These are phyloP conservation scores for Allomyces macrogynus DNA, from an alignment of 192 early-diverging fungal species.

Conservation along the genomic window DNA sequence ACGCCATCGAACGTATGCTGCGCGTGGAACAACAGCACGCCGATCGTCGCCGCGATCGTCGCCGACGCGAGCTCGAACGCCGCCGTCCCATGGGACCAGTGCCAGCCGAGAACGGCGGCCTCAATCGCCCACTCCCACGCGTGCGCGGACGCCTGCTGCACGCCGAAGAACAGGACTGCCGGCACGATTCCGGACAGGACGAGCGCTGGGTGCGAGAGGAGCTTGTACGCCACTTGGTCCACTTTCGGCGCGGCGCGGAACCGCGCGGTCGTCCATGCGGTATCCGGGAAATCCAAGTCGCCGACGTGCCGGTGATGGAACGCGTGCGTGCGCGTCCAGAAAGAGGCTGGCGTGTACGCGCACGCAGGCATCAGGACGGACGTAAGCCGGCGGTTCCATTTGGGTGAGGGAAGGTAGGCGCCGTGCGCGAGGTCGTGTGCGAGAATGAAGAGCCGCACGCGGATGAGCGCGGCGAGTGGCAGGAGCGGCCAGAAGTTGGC, in stretches of 20 bases:
- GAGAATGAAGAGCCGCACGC: not conserved
- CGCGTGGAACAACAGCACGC: not conserved
- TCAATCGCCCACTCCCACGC: not conserved
- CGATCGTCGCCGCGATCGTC: not conserved
- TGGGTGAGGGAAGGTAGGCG: not conserved
- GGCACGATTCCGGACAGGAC: not conserved
- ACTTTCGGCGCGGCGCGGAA: not conserved
- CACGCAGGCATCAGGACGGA: not conserved
- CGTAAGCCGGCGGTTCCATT: not conserved
- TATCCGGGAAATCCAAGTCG: not conserved
- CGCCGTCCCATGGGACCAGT: not conserved
- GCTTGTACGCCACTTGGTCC: not conserved
- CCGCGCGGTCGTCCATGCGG: not conserved
- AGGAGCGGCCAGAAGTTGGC: not conserved
- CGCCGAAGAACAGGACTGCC: not conserved
- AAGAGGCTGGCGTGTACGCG: not conserved
- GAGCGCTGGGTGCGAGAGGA: not conserved
- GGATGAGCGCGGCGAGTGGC: not conserved
- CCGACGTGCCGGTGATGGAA: not conserved
- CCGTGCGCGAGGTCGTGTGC: not conserved
- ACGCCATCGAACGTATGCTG: not conserved
- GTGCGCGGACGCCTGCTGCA: not conserved
- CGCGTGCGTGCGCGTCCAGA: not conserved
- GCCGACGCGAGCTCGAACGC: not conserved
- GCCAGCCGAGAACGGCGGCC: not conserved